These are phyloP conservation scores for Cyclotella kingstonii DNA, from an alignment of 108 stramenopile species.

Conservation along the genomic window DNA sequence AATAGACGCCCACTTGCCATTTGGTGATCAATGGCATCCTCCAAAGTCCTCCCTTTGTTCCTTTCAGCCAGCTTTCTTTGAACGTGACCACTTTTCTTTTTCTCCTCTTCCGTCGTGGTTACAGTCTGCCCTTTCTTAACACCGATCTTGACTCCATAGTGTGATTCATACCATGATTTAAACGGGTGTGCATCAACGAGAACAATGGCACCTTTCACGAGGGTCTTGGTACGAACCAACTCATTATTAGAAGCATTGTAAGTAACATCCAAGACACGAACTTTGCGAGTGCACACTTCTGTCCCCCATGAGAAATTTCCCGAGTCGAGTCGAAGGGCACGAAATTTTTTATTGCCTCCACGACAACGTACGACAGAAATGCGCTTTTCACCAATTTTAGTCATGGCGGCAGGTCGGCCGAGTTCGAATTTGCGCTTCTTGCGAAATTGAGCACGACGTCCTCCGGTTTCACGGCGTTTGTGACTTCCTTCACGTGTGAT, in stretches of 20 bases:
- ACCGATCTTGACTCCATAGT: conserved; percentile 96
- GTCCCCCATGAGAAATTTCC: conserved; percentile 99
- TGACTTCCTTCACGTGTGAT: conserved; percentile 98
- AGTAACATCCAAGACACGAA: conserved; percentile 97
- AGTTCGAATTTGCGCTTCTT: conserved; percentile 99
- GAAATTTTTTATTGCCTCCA: conserved; percentile 97
- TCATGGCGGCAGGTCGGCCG: conserved; percentile 97
- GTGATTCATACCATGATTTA: conserved; percentile 97
- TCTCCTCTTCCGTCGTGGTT: conserved; percentile 48
- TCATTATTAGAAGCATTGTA: conserved; percentile 99
- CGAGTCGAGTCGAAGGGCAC: conserved; percentile 93
- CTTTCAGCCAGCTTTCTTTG: conserved; percentile 83
- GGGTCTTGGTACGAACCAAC: conserved; percentile 99
- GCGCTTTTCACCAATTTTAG: conserved; percentile 96
- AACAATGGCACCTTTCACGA: conserved; percentile 98
- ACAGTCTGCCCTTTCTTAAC: conserved; percentile 86
- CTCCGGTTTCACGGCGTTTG: conserved; percentile 99
- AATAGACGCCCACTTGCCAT: conserved; percentile 95
- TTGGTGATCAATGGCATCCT: conserved; percentile 89
- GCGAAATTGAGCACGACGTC: conserved; percentile 91
- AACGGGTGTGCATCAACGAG: conserved; percentile 98
- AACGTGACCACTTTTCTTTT: conserved; percentile 69
- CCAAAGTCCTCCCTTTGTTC: conserved; percentile 84
- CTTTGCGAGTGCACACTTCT: conserved; percentile 98
- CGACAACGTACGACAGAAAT: conserved; percentile 90